A percentile compares a stretch with the other conserved stretches of the same genome.
These are phyloP conservation scores for Pharnaceum exiguum DNA, from an alignment of 148 eudicot species.

Conservation along the genomic window DNA sequence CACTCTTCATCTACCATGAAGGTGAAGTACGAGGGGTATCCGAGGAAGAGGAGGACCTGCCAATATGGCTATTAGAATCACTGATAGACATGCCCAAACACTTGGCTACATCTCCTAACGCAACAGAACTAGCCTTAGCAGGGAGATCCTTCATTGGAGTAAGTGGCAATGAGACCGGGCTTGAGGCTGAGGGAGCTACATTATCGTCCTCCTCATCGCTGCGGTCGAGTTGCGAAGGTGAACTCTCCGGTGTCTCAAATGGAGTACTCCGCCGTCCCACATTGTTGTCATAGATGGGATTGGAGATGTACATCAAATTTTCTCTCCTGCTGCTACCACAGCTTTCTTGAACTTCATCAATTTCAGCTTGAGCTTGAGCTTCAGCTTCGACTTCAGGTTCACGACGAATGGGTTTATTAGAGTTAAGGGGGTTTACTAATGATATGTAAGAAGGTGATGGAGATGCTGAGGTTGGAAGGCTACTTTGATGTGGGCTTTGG, in stretches of 20 bases:
- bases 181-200: neutral
- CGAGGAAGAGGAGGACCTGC: slow-evolving; percentile 44
- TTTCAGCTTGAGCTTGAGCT: neutral
- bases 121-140: slow-evolving; percentile 44
- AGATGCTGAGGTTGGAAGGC: slow-evolving; percentile 19
- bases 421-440: neutral
- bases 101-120: slow-evolving; percentile 43
- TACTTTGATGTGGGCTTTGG: slow-evolving; percentile 21
- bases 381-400: slow-evolving; percentile 4
- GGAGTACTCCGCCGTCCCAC: slow-evolving; percentile 39
- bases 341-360: neutral
- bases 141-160: slow-evolving; percentile 69
- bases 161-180: slow-evolving; percentile 28
- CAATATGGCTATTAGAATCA: slow-evolving; percentile 41
- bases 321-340: slow-evolving; percentile 1
- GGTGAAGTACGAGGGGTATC: slow-evolving; percentile 64
- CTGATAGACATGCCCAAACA: slow-evolving; percentile 45
- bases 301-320: slow-evolving; percentile 59
- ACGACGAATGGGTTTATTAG: neutral
- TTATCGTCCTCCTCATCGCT: slow-evolving; percentile 14
- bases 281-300: slow-evolving; percentile 63
- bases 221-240: slow-evolving; percentile 50
- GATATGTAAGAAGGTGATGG: slow-evolving; percentile 24
- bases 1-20: slow-evolving; percentile 42
- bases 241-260: slow-evolving; percentile 69